Percentiles rank a stretch among this genome's conserved stretches.
Evolutionary conservation across 2,329 filamentous ascomycete species (phyloP).

Genomic region (Cordyceps tenuipes): DNA sequence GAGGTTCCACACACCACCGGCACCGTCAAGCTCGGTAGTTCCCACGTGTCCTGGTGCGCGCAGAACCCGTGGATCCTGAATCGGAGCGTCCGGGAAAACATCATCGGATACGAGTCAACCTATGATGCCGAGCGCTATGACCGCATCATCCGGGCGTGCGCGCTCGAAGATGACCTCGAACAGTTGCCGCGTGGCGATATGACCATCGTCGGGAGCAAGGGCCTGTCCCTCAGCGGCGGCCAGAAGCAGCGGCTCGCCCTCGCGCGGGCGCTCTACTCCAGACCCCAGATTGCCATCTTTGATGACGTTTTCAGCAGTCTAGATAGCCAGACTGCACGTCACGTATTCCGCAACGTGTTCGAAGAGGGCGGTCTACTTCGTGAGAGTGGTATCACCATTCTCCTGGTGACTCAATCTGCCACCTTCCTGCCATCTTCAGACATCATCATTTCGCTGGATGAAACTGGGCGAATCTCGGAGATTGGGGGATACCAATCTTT

Average conservation of each 20-base stretch:
- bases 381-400: conserved; percentile 24
- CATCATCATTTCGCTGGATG: conserved; percentile 16
- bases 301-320: conserved; percentile 15
- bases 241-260: conserved; percentile 20
- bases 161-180: conserved; percentile 17
- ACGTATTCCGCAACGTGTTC: conserved; percentile 25
- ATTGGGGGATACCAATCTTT: conserved; percentile 25
- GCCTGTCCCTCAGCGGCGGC: conserved; percentile 26
- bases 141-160: conserved; percentile 19
- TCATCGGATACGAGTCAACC: conserved; percentile 21
- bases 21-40: conserved; percentile 11
- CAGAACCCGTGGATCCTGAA: conserved; percentile 30
- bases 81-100: conserved; percentile 27
- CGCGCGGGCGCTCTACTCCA: neutral
- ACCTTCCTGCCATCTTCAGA: conserved; percentile 22
- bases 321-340: conserved; percentile 26
- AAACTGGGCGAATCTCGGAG: conserved; percentile 17
- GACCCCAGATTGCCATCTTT: conserved; percentile 1
- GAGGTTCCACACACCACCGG: conserved; percentile 21
- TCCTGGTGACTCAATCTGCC: conserved; percentile 30
- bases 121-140: conserved; percentile 20
- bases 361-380: conserved; percentile 20
- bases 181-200: conserved; percentile 22
- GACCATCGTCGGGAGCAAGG: conserved; percentile 23
- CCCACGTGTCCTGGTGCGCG: conserved; percentile 23